Conservation (phyloP, 805 yeast species). For the Yamadazyma sp. region DNA sequence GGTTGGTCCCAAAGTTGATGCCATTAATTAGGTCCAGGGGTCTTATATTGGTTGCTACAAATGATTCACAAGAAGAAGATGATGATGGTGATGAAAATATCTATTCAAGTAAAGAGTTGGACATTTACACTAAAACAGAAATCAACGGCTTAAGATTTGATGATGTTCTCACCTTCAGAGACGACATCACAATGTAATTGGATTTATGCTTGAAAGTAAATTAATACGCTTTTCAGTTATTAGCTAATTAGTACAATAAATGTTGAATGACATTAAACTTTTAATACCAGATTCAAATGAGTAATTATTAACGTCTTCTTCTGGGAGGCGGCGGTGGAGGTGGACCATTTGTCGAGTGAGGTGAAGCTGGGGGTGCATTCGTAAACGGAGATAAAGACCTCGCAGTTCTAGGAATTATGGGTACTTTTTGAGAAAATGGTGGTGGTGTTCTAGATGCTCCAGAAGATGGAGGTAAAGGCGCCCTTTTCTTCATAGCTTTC, state of each 20-base stretch:
- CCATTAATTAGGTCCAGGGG: slow-evolving; percentile 79
- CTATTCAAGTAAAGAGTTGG: slow-evolving; percentile 29
- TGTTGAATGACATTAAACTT: neutral
- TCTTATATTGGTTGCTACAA: slow-evolving; percentile 73
- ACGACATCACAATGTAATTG: slow-evolving; percentile 37
- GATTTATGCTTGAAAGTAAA: too few relatives aligned
- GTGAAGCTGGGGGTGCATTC: neutral
- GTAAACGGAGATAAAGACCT: neutral
- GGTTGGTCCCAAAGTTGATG: slow-evolving; percentile 71
- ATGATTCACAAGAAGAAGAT: slow-evolving; percentile 32
- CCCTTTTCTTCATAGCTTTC: slow-evolving; percentile 34
- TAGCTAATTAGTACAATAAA: too few relatives aligned
- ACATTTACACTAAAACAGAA: slow-evolving; percentile 41
- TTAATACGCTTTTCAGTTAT: too few relatives aligned
- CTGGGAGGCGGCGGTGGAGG: slow-evolving; percentile 35
- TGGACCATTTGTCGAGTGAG: slow-evolving; percentile 17
- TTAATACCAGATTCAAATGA: neutral
- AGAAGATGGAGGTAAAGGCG: slow-evolving; percentile 43
- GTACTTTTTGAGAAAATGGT: too few relatives aligned
- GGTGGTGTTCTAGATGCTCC: slow-evolving; percentile 7
- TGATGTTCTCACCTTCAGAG: slow-evolving; percentile 65
- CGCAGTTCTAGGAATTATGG: neutral
- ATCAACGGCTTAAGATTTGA: slow-evolving; percentile 68
- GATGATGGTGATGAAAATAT: slow-evolving; percentile 23
- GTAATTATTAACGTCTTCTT: slow-evolving; percentile 18